Base-by-base conservation (phyloP, 306 rosid species). In the Amphicarpaea edgeworthii region DNA sequence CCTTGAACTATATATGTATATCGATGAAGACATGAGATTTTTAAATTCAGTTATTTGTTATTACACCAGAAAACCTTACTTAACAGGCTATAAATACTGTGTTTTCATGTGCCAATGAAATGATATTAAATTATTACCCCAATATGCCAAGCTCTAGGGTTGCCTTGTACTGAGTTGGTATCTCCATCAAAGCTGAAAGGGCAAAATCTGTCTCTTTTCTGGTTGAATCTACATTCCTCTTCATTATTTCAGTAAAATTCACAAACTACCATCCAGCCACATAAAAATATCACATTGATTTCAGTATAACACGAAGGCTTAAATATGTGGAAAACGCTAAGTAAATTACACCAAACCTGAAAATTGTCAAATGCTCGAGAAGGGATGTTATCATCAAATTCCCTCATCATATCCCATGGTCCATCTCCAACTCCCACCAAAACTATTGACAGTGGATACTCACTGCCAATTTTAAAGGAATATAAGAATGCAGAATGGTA, bases 351-450 rank as follows among this genome's bases (percentile, higher is more conserved):
- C 61, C 72, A 77, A 65, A 82, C 97, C 90, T 92, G 96, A 55
- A 90, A 92, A 76, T 92, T 90, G 82, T 92, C 97, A 72, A 90
- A 92, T 28, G 88, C 86, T 1, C 97, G 85, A 68, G 86, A 78
- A 64, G 97, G 96, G 53, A 92, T 87, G 78, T 90, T 92, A 55
- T 92, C 96, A 55, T 92, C 96, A 45, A 92, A 92, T 75, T 88
- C 89, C 77, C 73, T 83, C 97, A 92, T 92, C 87, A 77, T 83
- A 58, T 92, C 97, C 96, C 96, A 92, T 5, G 97, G 96, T 64
- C 97, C 97, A 83, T 92, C 97, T 88, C 97, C 96, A 5, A 92
- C 93, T 53, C 97, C 97, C 7, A 92, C 97, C 68, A 92, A 30
- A 68, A 92, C 80, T 77, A 92, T 92, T 55, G 97, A 92, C 83